phyloP scores from a whole-genome alignment of 768 basidiomycete species.

The Rhodosporidiobolus odoratus region DNA sequence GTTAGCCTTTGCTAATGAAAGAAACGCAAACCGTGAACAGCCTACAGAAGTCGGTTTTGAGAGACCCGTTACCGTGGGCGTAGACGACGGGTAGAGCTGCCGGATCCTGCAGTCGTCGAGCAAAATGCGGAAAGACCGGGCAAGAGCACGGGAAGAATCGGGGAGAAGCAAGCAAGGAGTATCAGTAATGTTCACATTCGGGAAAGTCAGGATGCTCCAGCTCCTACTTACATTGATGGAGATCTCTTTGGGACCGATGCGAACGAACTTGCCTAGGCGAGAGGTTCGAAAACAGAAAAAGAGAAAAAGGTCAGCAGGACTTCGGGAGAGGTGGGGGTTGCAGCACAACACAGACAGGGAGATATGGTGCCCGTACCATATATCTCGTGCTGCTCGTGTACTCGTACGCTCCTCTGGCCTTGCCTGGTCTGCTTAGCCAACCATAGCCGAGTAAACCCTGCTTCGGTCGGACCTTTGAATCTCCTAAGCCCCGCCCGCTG shows the following conservation, averaged over 20 bases:
- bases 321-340: not conserved
- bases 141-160: too few relatives aligned
- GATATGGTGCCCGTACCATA: slow-evolving; percentile 55
- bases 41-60: slow-evolving; percentile 70
- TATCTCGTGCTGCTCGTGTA: slow-evolving; percentile 67
- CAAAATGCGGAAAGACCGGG: too few relatives aligned
- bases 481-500: slow-evolving; percentile 58
- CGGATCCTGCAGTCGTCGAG: slow-evolving; percentile 55
- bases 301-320: not conserved
- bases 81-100: slow-evolving; percentile 70
- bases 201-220: not conserved
- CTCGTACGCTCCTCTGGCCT: slow-evolving; percentile 69
- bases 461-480: slow-evolving; percentile 65
- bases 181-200: not conserved
- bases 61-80: slow-evolving; percentile 75
- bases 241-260: slow-evolving; percentile 45
- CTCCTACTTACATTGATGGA: slow-evolving; percentile 50
- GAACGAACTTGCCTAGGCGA: slow-evolving; percentile 51
- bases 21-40: not conserved
- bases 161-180: not conserved
- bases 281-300: not conserved
- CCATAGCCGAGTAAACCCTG: slow-evolving; percentile 69
- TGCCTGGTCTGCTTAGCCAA: slow-evolving; percentile 59
- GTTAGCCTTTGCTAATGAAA: not conserved
- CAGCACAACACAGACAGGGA: not conserved